These are phyloP conservation scores for Dictyophora rubrovolvata DNA, from an alignment of 768 basidiomycete species.

Conservation along the genomic window DNA sequence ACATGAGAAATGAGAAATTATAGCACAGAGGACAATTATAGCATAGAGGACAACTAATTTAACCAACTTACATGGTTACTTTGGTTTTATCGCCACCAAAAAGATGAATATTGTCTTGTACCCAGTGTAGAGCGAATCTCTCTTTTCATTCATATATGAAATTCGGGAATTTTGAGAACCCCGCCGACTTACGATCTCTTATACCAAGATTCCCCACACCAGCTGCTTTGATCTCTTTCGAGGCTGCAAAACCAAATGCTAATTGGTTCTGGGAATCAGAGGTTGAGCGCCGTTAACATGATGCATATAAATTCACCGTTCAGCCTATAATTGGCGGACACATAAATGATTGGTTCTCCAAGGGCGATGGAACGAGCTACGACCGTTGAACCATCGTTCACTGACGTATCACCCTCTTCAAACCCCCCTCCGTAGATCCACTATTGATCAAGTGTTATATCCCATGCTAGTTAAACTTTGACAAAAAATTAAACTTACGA, in stretches of 20 bases:
- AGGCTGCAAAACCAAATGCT: conserved; percentile 44
- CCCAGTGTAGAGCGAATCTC: conserved; percentile 50
- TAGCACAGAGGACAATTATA: background rate
- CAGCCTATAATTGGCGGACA: conserved; percentile 42
- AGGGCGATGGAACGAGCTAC: conserved; percentile 35
- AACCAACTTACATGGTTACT: conserved; percentile 40
- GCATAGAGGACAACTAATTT: background rate
- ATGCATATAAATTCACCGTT: background rate
- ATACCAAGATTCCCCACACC: conserved; percentile 57
- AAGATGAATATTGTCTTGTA: conserved; percentile 50
- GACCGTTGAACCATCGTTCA: conserved; percentile 32
- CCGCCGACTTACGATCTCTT: conserved; percentile 41
- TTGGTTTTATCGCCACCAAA: conserved; percentile 59
- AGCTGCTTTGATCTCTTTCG: conserved; percentile 41
- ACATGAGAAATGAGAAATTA: background rate
- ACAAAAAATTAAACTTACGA: conserved; percentile 10
- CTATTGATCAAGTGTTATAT: conserved; percentile 18
- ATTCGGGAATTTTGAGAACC: background rate
- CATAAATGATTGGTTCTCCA: conserved; percentile 38
- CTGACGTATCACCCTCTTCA: conserved; percentile 13
- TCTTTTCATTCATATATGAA: conserved; percentile 23
- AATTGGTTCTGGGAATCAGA: conserved; percentile 7
- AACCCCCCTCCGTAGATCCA: conserved; percentile 39
- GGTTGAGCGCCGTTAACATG: conserved; percentile 14
- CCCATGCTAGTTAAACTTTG: background rate